phyloP scores from a whole-genome alignment of 192 early-diverging fungal genomes.

The Coemansia sp. region DNA sequence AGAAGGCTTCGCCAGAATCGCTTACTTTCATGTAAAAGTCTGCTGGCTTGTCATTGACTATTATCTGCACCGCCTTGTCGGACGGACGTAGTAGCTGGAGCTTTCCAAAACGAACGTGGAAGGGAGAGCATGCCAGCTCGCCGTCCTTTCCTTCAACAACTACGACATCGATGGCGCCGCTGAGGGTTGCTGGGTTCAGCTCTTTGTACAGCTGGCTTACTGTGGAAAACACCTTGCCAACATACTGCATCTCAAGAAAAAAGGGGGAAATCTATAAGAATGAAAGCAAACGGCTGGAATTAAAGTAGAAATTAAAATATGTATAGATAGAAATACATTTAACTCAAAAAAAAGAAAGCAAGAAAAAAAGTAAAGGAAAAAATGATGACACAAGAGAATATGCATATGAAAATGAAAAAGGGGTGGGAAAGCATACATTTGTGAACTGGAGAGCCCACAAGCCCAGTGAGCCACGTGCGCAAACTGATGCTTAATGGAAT shows the following conservation, averaged over 20 bases:
- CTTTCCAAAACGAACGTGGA: slow-evolving; percentile 98
- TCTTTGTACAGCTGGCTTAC: slow-evolving; percentile 93
- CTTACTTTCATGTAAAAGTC: slow-evolving; percentile 95
- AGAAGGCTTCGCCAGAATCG: slow-evolving; percentile 97
- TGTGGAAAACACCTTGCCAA: slow-evolving; percentile 69
- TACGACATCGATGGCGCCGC: slow-evolving; percentile 98
- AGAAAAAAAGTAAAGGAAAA: background rate
- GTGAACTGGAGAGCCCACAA: no score
- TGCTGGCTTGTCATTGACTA: slow-evolving; percentile 76
- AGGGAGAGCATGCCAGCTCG: slow-evolving; percentile 87
- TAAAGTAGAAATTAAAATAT: background rate
- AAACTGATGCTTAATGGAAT: no score
- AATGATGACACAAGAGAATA: background rate
- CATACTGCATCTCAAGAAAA: slow-evolving; percentile 57
- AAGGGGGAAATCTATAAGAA: background rate
- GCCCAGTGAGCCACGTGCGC: no score
- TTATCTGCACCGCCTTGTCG: slow-evolving; percentile 89
- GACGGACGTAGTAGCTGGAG: slow-evolving; percentile 85
- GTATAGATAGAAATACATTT: background rate
- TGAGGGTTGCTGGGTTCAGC: slow-evolving; percentile 95
- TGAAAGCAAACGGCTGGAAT: background rate
- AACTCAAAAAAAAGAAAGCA: background rate
- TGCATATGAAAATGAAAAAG: no score
- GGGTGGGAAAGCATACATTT: no score
- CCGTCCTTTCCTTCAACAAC: slow-evolving; percentile 86